Conservation (phyloP, 1,139 yeast genomes). For the Candida freyschussii region DNA sequence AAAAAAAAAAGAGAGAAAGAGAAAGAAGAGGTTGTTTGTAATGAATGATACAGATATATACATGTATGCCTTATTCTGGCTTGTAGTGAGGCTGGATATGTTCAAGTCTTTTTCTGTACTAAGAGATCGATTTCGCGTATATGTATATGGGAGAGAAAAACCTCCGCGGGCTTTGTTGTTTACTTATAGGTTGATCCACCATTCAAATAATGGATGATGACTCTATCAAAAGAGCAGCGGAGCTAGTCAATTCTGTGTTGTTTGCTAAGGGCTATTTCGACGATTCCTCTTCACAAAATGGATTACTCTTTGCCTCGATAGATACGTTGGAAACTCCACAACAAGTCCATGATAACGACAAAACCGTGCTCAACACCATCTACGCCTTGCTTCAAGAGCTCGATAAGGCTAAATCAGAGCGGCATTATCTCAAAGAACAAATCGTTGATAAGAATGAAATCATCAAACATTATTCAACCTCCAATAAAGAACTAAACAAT, state of each 20-base stretch:
- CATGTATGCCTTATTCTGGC: too few relatives aligned
- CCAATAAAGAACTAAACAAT: conserved; percentile 8
- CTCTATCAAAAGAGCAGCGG: conserved; percentile 9
- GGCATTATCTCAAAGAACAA: conserved; percentile 7
- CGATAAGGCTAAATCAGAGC: conserved; percentile 8
- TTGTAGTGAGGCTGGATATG: too few relatives aligned
- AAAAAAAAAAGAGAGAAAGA: neutral
- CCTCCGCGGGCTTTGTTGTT: too few relatives aligned
- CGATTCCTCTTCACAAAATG: conserved; percentile 1
- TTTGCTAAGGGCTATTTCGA: conserved; percentile 13
- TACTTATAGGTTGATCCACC: too few relatives aligned
- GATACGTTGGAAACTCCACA: conserved; percentile 4
- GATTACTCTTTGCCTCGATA: conserved; percentile 8
- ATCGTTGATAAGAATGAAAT: conserved; percentile 13
- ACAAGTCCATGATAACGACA: conserved; percentile 9
- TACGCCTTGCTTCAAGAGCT: conserved; percentile 13
- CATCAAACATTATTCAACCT: conserved; percentile 10
- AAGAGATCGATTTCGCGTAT: too few relatives aligned
- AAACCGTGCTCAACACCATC: conserved; percentile 11
- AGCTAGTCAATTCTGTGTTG: conserved; percentile 12
- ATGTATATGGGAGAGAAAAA: too few relatives aligned
- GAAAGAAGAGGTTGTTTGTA: neutral
- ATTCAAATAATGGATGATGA: conserved; percentile 28
- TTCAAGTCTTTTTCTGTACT: too few relatives aligned
- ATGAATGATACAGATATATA: neutral